Conservation (phyloP, 768 basidiomycete genomes). For the Leccinum ochraceum region DNA sequence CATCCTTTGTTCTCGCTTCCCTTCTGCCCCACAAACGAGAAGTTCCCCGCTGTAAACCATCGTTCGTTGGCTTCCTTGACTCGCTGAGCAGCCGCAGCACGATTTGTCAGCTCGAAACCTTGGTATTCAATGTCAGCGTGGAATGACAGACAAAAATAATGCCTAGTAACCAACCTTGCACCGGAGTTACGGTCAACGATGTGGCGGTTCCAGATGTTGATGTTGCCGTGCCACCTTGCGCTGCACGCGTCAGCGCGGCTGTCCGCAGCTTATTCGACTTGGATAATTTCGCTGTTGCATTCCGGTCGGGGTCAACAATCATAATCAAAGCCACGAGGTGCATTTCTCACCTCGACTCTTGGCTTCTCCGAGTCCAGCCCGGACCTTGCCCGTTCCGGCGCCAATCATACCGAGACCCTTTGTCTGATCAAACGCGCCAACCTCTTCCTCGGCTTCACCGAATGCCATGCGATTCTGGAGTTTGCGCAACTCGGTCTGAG, state of each 20-base stretch:
- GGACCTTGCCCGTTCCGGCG: conserved; percentile 79
- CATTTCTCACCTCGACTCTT: conserved; percentile 79
- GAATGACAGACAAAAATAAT: background rate
- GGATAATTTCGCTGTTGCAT: conserved; percentile 82
- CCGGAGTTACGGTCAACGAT: conserved; percentile 91
- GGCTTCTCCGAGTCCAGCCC: conserved; percentile 83
- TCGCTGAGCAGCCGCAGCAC: conserved; percentile 77
- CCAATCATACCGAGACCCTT: conserved; percentile 98
- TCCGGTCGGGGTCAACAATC: conserved; percentile 1
- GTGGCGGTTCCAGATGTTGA: conserved; percentile 85
- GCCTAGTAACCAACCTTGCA: conserved; percentile 65
- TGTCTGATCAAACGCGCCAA: conserved; percentile 96
- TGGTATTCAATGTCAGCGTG: conserved; percentile 20
- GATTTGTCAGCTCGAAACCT: conserved; percentile 96
- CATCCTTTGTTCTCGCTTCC: conserved; percentile 33
- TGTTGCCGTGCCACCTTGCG: conserved; percentile 49
- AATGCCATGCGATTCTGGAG: conserved; percentile 97
- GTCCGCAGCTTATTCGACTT: conserved; percentile 92
- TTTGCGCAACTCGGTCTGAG: conserved; percentile 94
- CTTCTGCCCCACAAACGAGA: conserved; percentile 73
- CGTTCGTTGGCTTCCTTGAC: conserved; percentile 96
- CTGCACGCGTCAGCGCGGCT: conserved; percentile 77
- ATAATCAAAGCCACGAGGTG: background rate
- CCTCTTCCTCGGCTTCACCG: conserved; percentile 93
- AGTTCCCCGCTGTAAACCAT: conserved; percentile 90